Conservation (phyloP, 306 rosid species). For the Acacia crassicarpa region DNA sequence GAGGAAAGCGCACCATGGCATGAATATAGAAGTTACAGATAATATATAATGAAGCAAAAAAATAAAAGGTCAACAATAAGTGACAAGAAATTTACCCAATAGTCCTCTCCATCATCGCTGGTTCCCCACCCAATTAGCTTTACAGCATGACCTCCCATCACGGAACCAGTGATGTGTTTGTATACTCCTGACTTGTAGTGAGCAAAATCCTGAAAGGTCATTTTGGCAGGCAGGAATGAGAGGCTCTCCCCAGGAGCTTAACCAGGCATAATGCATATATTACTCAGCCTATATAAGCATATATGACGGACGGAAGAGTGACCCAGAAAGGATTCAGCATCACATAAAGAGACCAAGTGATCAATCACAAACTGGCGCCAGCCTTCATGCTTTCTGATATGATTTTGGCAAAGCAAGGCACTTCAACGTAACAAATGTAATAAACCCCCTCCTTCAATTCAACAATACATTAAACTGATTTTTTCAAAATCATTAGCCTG, state of each 20-base stretch:
- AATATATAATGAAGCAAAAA: neutral
- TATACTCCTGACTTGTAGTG: constrained; percentile 97
- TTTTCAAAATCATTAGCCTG: neutral
- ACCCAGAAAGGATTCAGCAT: neutral
- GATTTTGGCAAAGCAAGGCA: neutral
- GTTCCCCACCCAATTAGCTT: constrained; percentile 99
- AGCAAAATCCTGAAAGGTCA: constrained; percentile 81
- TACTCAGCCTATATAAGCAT: neutral
- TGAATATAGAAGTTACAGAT: constrained; percentile 26
- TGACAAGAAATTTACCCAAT: constrained; percentile 67
- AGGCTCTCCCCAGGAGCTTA: neutral
- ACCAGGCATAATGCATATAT: neutral
- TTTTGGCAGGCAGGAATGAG: neutral
- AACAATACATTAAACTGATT: neutral
- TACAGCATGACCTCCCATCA: constrained; percentile 92
- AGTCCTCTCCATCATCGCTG: constrained; percentile 73
- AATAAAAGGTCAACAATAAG: neutral
- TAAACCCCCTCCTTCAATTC: neutral
- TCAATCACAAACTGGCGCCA: neutral
- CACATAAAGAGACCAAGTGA: neutral
- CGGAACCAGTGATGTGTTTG: constrained; percentile 70
- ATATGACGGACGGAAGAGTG: neutral
- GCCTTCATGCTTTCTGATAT: neutral
- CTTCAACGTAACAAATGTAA: neutral
- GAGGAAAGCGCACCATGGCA: constrained; percentile 32